phyloP scores from a whole-genome alignment of 2,329 filamentous ascomycete genomes.

The Grosmannia serpens region DNA sequence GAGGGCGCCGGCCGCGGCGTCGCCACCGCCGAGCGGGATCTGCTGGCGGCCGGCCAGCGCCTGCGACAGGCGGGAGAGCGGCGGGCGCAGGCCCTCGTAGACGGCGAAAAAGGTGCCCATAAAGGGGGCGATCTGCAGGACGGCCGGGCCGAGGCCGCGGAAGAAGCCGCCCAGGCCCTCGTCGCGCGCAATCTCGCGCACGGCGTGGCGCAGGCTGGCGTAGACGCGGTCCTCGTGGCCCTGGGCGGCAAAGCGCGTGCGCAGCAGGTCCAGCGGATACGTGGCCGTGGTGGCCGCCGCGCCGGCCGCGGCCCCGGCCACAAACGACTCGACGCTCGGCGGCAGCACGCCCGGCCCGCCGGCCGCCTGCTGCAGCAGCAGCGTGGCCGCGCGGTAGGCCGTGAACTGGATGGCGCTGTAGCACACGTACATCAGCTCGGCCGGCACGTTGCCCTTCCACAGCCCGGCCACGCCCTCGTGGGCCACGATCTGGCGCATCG shows the following conservation, averaged over 20 bases:
- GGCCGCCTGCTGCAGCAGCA: conserved; percentile 45
- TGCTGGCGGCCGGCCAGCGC: background rate
- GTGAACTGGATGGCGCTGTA: conserved; percentile 89
- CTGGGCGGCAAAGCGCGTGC: conserved; percentile 94
- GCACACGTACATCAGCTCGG: conserved; percentile 84
- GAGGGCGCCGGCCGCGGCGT: conserved; percentile 70
- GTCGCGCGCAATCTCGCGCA: conserved; percentile 59
- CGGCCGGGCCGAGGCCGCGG: conserved; percentile 67
- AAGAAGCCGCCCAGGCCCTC: conserved; percentile 80
- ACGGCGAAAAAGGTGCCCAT: conserved; percentile 94
- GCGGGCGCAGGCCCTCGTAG: conserved; percentile 66
- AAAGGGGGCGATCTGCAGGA: conserved; percentile 84
- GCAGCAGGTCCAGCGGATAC: conserved; percentile 85
- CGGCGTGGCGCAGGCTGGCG: conserved; percentile 51
- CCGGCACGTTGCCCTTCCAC: conserved; percentile 97
- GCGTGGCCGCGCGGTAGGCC: conserved; percentile 65
- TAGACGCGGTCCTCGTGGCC: conserved; percentile 68
- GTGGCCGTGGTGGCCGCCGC: conserved; percentile 71
- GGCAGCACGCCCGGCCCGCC: conserved; percentile 37
- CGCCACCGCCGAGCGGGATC: conserved; percentile 62
- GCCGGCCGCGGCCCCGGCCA: conserved; percentile 73
- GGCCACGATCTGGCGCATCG: conserved; percentile 62
- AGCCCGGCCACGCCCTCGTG: conserved; percentile 77
- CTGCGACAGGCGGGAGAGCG: conserved; percentile 34
- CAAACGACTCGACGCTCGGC: conserved; percentile 62